Percentiles rank a stretch among this genome's conserved stretches.
These are phyloP conservation scores for Phytophthora constricta DNA, from an alignment of 352 stramenopile genomes.

Conservation along the genomic window DNA sequence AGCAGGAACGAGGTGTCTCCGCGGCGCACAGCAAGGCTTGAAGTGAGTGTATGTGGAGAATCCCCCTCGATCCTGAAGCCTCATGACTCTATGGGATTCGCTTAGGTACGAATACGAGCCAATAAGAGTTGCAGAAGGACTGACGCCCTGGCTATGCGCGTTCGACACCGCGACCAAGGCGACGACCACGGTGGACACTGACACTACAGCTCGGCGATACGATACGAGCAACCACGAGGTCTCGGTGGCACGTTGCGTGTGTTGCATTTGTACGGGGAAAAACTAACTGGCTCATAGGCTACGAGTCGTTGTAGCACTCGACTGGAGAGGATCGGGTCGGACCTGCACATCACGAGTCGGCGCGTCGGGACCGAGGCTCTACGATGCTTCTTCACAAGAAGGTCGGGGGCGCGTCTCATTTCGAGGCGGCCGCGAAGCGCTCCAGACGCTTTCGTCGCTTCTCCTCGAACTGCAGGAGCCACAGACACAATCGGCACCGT, in stretches of 20 bases:
- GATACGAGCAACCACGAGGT: slow-evolving; percentile 23
- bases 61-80: slow-evolving; percentile 9
- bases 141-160: no score
- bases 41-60: slow-evolving; percentile 33
- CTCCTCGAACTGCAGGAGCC: slow-evolving; percentile 63
- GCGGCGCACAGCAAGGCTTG: no score
- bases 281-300: slow-evolving; percentile 18
- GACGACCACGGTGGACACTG: slow-evolving; percentile 21
- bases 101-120: no score
- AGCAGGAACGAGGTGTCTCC: no score
- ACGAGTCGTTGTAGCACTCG: slow-evolving; percentile 1
- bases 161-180: slow-evolving; percentile 10
- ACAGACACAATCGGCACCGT: slow-evolving; percentile 1
- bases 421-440: slow-evolving; percentile 52
- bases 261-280: slow-evolving; percentile 39
- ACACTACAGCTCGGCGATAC: no score
- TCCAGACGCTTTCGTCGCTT: slow-evolving; percentile 80
- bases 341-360: neutral
- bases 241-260: no score
- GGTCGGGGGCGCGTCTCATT: slow-evolving; percentile 20
- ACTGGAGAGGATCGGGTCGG: slow-evolving; percentile 12
- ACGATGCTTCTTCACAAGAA: slow-evolving; percentile 16
- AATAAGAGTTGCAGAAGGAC: no score
- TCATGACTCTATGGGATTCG: slow-evolving; percentile 25
- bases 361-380: slow-evolving; percentile 22